Percentiles rank a stretch among this genome's conserved stretches.
Conservation (phyloP, 495 filamentous ascomycete species). For the Aspergillus steynii region DNA sequence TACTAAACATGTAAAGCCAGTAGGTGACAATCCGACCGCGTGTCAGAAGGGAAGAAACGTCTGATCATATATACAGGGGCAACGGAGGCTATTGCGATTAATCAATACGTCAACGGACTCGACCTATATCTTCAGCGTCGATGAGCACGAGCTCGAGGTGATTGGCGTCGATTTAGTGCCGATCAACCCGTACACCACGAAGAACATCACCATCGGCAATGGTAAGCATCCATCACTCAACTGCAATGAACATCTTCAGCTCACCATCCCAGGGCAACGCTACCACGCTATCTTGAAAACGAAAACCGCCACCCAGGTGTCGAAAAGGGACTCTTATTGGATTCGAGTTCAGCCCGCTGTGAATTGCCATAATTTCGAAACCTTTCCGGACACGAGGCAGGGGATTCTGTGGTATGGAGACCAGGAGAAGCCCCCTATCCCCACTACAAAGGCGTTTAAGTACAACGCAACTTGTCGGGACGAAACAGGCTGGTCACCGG, state of each 20-base stretch:
- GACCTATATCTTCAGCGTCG: constrained; percentile 46
- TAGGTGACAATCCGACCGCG: neutral
- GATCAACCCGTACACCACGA: constrained; percentile 40
- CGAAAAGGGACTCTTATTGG: constrained; percentile 55
- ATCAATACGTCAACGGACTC: constrained; percentile 46
- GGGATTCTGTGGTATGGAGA: constrained; percentile 13
- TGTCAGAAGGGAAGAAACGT: constrained; percentile 39
- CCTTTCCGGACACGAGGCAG: constrained; percentile 8
- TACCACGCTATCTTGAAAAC: constrained; percentile 64
- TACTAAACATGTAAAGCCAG: neutral
- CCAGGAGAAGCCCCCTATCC: neutral
- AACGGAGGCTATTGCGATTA: constrained; percentile 22
- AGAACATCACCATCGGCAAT: constrained; percentile 51
- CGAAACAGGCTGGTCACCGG: neutral
- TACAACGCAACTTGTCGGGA: constrained; percentile 9
- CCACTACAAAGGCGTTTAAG: neutral
- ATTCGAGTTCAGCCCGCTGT: constrained; percentile 40
- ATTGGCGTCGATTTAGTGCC: constrained; percentile 46
- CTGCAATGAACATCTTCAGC: neutral
- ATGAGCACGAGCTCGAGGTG: constrained; percentile 44
- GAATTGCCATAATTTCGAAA: constrained; percentile 10
- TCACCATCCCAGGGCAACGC: constrained; percentile 45
- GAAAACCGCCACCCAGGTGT: constrained; percentile 20
- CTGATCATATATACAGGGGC: constrained; percentile 20
- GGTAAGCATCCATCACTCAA: constrained; percentile 21